Evolutionary conservation across 106 monocot species (phyloP).

Genomic region (Platanthera guangdongensis): DNA sequence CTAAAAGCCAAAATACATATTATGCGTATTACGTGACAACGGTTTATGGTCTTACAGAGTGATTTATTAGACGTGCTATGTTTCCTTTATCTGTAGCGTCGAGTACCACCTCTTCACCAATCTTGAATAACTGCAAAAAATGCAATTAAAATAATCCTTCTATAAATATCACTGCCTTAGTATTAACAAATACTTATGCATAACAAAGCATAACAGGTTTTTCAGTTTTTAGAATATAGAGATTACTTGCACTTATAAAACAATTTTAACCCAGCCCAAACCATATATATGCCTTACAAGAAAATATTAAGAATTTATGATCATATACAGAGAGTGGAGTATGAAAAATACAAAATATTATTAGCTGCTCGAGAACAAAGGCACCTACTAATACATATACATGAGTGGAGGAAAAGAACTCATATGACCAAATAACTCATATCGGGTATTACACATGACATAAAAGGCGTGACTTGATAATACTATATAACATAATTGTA

Average conservation of each 20-base stretch:
- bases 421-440: no score
- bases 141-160: neutral
- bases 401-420: no score
- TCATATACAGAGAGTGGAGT: no score
- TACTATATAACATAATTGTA: no score
- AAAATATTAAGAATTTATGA: no score
- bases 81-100: constrained; percentile 92
- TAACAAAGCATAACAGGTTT: no score
- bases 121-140: constrained; percentile 67
- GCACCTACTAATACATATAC: no score
- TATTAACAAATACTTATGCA: no score
- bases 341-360: no score
- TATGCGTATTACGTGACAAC: neutral
- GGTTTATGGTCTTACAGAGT: constrained; percentile 44
- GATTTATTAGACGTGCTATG: constrained; percentile 86
- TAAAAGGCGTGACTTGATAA: no score
- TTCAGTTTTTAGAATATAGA: neutral
- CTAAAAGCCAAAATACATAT: neutral
- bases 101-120: constrained; percentile 84
- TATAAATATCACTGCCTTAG: neutral
- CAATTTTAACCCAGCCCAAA: neutral
- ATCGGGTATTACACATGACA: no score
- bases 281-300: neutral
- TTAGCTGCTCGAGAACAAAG: no score
- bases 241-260: neutral